These are phyloP conservation scores for Barbarea vulgaris DNA, from an alignment of 345 rosid species.

Conservation along the genomic window DNA sequence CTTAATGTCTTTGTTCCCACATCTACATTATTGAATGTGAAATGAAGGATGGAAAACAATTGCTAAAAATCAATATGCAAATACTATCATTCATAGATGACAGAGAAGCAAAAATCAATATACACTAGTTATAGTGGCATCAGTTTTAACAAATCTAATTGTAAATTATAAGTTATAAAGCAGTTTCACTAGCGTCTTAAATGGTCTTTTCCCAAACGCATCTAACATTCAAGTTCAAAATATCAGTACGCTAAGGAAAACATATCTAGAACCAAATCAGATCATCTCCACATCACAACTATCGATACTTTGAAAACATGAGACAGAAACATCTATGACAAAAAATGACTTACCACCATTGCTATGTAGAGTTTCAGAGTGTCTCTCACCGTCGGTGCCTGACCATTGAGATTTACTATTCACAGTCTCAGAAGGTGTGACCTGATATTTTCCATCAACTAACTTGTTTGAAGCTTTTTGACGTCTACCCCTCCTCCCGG, in stretches of 20 bases:
- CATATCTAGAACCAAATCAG: background rate
- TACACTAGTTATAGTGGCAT: slow-evolving; percentile 2
- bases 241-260: background rate
- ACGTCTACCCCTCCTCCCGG: slow-evolving; percentile 78
- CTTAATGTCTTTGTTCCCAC: slow-evolving; percentile 65
- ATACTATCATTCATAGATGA: slow-evolving; percentile 3
- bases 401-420: slow-evolving; percentile 45
- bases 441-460: slow-evolving; percentile 55
- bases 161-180: too few species aligned
- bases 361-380: slow-evolving; percentile 33
- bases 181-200: slow-evolving; percentile 6
- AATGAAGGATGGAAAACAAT: slow-evolving; percentile 19
- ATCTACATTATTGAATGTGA: slow-evolving; percentile 48
- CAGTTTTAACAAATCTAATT: background rate
- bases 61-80: background rate
- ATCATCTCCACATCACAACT: slow-evolving; percentile 5
- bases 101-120: background rate
- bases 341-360: slow-evolving; percentile 45
- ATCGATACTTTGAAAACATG: background rate
- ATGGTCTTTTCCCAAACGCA: background rate
- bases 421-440: slow-evolving; percentile 51
- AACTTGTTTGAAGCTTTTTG: slow-evolving; percentile 64
- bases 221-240: slow-evolving; percentile 18
- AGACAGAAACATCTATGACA: slow-evolving; percentile 15
- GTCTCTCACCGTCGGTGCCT: slow-evolving; percentile 35